Evolutionary conservation across 352 stramenopile species (phyloP).

Genomic region (Globisporangium apiculatum): DNA sequence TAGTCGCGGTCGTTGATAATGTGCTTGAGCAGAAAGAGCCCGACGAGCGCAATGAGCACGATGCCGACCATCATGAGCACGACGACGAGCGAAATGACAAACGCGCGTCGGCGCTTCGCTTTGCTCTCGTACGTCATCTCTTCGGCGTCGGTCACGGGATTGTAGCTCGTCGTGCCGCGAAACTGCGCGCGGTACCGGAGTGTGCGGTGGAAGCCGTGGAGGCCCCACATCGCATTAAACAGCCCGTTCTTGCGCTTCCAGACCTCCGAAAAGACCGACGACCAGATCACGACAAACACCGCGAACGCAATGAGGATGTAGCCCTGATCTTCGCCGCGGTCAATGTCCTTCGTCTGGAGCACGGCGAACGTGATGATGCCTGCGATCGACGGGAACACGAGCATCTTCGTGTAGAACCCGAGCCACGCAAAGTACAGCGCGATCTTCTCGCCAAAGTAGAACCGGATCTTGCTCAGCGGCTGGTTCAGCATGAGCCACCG

Average conservation of each 20-base stretch:
- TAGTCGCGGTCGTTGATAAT: slow-evolving; percentile 48
- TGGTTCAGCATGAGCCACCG: slow-evolving; percentile 74
- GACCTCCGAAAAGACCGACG: slow-evolving; percentile 77
- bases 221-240: slow-evolving; percentile 80
- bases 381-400: slow-evolving; percentile 68
- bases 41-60: slow-evolving; percentile 55
- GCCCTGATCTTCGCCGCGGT: slow-evolving; percentile 37
- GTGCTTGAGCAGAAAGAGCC: slow-evolving; percentile 73
- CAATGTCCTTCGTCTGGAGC: slow-evolving; percentile 33
- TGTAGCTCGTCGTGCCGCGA: slow-evolving; percentile 59
- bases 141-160: slow-evolving; percentile 55
- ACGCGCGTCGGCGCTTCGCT: slow-evolving; percentile 39
- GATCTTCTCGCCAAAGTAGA: slow-evolving; percentile 90
- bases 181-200: slow-evolving; percentile 85
- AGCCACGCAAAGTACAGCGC: slow-evolving; percentile 91
- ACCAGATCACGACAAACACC: slow-evolving; percentile 85
- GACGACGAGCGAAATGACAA: slow-evolving; percentile 49
- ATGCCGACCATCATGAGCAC: slow-evolving; percentile 74
- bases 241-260: slow-evolving; percentile 88
- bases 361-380: slow-evolving; percentile 76
- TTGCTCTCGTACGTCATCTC: slow-evolving; percentile 68
- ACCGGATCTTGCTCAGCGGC: slow-evolving; percentile 82
- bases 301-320: slow-evolving; percentile 77
- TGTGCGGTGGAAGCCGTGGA: slow-evolving; percentile 62
- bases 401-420: slow-evolving; percentile 91